Evolutionary conservation across 768 basidiomycete genomes (phyloP).

Genomic region (Terana coerulea): DNA sequence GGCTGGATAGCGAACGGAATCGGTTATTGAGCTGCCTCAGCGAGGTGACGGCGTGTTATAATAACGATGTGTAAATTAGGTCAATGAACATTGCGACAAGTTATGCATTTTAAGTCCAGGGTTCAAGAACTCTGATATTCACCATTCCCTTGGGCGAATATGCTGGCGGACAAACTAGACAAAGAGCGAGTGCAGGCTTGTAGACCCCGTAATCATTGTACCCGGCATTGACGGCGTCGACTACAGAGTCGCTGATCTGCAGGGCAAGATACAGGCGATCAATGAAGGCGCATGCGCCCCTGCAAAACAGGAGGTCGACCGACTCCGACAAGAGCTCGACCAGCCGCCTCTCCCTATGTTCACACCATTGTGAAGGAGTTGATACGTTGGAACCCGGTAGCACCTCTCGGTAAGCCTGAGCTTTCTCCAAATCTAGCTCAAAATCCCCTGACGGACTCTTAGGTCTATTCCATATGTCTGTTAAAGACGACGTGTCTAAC

Average conservation of each 20-base stretch:
- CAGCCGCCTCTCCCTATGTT: slow-evolving; percentile 73
- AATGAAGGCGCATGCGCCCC: slow-evolving; percentile 74
- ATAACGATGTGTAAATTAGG: slow-evolving; percentile 35
- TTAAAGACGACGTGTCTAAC: slow-evolving; percentile 19
- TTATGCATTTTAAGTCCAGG: slow-evolving; percentile 23
- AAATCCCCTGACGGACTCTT: too few relatives aligned
- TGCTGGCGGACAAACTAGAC: slow-evolving; percentile 62
- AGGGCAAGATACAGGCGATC: slow-evolving; percentile 58
- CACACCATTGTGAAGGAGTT: too few relatives aligned
- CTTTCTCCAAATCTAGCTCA: too few relatives aligned
- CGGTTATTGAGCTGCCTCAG: slow-evolving; percentile 62
- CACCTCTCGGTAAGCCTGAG: too few relatives aligned
- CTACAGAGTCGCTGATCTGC: slow-evolving; percentile 63
- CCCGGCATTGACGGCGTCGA: too few relatives aligned
- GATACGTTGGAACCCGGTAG: too few relatives aligned
- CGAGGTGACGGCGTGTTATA: slow-evolving; percentile 44
- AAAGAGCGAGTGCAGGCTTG: slow-evolving; percentile 74
- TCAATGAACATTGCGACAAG: slow-evolving; percentile 83
- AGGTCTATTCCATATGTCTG: slow-evolving; percentile 18
- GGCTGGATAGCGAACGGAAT: slow-evolving; percentile 74
- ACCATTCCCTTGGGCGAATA: too few relatives aligned
- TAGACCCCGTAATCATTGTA: too few relatives aligned
- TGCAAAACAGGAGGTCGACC: slow-evolving; percentile 76
- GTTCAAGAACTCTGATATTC: too few relatives aligned
- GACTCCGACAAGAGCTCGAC: slow-evolving; percentile 70